Evolutionary conservation across 2,329 filamentous ascomycete species (phyloP).

Genomic region (Geosmithia flava): DNA sequence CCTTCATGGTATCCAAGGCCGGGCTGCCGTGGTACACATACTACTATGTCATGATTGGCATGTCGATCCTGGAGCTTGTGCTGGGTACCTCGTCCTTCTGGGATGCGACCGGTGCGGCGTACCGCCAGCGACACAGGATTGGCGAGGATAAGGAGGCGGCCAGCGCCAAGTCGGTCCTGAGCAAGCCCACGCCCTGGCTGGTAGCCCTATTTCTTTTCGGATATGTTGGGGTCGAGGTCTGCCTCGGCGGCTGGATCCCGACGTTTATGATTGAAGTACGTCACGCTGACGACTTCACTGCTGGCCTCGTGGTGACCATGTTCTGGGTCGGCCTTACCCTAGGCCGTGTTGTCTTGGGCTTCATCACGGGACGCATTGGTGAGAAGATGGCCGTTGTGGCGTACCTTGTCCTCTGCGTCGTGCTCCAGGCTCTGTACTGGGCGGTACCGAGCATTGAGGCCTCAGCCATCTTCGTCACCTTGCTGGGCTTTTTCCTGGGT

Average conservation of each 20-base stretch:
- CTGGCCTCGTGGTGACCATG: constrained; percentile 64
- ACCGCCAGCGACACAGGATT: constrained; percentile 24
- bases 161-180: not conserved
- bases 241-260: constrained; percentile 59
- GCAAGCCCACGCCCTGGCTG: constrained; percentile 49
- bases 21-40: constrained; percentile 56
- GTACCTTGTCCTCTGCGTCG: constrained; percentile 55
- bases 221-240: constrained; percentile 71
- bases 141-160: not conserved
- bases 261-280: constrained; percentile 32
- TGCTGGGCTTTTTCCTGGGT: constrained; percentile 71
- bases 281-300: constrained; percentile 53
- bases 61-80: constrained; percentile 42
- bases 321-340: constrained; percentile 79
- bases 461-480: constrained; percentile 55
- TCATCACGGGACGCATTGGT: constrained; percentile 60
- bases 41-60: constrained; percentile 61
- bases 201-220: constrained; percentile 61
- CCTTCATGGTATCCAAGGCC: constrained; percentile 56
- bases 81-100: constrained; percentile 48
- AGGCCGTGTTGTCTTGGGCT: constrained; percentile 61
- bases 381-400: constrained; percentile 50
- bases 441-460: constrained; percentile 67
- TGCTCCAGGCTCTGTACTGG: constrained; percentile 65
- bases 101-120: constrained; percentile 43